Conservation (phyloP, 176 grass and related monocot genomes). For the Oryza nivara region DNA sequence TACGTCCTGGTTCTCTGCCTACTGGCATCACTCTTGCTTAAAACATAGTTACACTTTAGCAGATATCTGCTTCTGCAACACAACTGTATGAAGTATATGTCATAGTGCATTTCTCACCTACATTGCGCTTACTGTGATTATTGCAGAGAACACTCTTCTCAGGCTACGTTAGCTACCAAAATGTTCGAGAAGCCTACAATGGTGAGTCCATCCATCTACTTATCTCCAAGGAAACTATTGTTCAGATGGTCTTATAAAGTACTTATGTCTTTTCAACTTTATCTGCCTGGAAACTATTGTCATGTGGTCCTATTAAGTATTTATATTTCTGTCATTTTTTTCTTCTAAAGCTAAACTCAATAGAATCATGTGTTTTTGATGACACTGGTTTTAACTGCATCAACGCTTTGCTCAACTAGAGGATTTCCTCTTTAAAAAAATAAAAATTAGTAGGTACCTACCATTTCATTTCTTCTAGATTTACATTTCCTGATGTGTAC, state of each 20-base stretch:
- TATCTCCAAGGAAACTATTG: background rate
- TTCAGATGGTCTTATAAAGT: background rate
- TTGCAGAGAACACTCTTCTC: conserved; percentile 94
- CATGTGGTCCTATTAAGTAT: conserved; percentile 1
- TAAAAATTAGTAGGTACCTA: background rate
- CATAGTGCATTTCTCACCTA: background rate
- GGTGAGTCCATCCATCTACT: conserved; percentile 40
- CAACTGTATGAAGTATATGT: background rate
- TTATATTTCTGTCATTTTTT: conserved; percentile 3
- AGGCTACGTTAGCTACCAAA: conserved; percentile 91
- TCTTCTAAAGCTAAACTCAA: background rate
- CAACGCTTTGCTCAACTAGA: background rate
- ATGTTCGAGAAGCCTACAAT: conserved; percentile 87
- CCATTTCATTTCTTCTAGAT: background rate
- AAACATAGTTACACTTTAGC: background rate
- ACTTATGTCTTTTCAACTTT: conserved; percentile 9
- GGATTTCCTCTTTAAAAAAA: background rate
- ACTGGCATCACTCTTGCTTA: background rate
- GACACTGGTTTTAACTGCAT: conserved; percentile 8
- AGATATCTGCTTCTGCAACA: background rate
- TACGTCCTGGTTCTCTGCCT: background rate
- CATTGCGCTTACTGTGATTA: conserved; percentile 28
- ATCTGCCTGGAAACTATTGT: background rate
- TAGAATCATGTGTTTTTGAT: conserved; percentile 1
- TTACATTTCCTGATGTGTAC: conserved; percentile 12